Evolutionary conservation across 768 basidiomycete genomes (phyloP).

Genomic region (Hydnomerulius pinastri): DNA sequence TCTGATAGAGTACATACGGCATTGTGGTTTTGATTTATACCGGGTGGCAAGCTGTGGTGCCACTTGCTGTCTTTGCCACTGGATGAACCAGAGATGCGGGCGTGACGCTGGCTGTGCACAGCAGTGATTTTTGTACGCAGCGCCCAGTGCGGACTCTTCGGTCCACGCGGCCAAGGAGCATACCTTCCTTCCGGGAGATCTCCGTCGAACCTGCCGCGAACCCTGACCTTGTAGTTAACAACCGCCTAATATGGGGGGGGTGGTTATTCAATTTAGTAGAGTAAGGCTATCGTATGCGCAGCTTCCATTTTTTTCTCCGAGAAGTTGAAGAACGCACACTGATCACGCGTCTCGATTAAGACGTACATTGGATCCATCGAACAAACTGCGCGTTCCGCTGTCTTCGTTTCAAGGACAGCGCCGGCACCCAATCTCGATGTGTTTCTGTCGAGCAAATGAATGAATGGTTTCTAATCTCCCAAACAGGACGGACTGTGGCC

Average conservation of each 20-base stretch:
- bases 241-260: constrained; percentile 16
- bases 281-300: constrained; percentile 4
- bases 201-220: constrained; percentile 15
- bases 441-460: constrained; percentile 17
- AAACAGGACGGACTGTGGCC: constrained; percentile 11
- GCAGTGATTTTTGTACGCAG: neutral
- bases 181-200: constrained; percentile 11
- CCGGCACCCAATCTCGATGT: constrained; percentile 21
- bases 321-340: constrained; percentile 23
- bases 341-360: constrained; percentile 12
- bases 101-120: neutral
- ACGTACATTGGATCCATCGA: constrained; percentile 9
- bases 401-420: constrained; percentile 25
- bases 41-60: neutral
- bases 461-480: constrained; percentile 19
- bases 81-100: no score
- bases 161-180: neutral
- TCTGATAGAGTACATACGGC: neutral
- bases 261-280: constrained; percentile 26
- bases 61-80: no score
- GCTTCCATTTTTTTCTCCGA: constrained; percentile 33
- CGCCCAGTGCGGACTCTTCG: neutral
- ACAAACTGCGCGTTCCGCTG: constrained; percentile 5
- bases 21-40: neutral
- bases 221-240: constrained; percentile 11